Base-by-base conservation (phyloP, 2,329 filamentous ascomycete genomes). In the Oidium heveae region DNA sequence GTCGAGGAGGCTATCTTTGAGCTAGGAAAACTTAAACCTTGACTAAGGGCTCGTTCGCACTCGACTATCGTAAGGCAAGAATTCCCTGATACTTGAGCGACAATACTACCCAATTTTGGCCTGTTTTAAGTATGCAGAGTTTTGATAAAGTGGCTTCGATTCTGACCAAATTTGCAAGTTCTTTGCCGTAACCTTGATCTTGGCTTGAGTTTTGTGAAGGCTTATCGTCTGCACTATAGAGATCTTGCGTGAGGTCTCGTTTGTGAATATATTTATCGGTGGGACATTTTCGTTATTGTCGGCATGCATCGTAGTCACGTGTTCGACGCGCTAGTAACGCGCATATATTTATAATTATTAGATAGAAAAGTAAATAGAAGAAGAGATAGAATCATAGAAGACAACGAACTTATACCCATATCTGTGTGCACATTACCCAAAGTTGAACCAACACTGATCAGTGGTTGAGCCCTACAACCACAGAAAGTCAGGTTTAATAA, bases 81-180 rank as follows among this genome's bases (percentile, higher is more conserved):
- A 24, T 24, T 24, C 22, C 22, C 22, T 24, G 22, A 24, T 24
- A 24, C 22, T 24, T 24, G 22, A 24, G 22, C 22, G 22, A 24
- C 22, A 24, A 24, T 24, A 24, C 4, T 24, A 24, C 22, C 22
- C 22, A 24, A 2, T 24, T 24, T 24, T 2, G 22, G 22, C 22
- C 22, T 24, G 4, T 24, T 24, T 24, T 24, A 24, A 24, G 22
- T 24, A 24, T 24, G 22, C 22, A 4, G 4, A 2, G 22, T 24
- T 2, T 24, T 2, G 4, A 24, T 24, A n/a, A n/a, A n/a, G n/a
- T n/a, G n/a, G n/a, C n/a, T n/a, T n/a, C n/a, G n/a, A 50, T 50
- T 50, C 46, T 50, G 46, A n/a, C 46, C 22, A 50, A 28, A 28
- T 50, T 28, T 50, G 46, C 46, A 50, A 50, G 46, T 50, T 50